Conservation (phyloP, 192 early-diverging fungal genomes). For the Chytriomyces confervae region DNA sequence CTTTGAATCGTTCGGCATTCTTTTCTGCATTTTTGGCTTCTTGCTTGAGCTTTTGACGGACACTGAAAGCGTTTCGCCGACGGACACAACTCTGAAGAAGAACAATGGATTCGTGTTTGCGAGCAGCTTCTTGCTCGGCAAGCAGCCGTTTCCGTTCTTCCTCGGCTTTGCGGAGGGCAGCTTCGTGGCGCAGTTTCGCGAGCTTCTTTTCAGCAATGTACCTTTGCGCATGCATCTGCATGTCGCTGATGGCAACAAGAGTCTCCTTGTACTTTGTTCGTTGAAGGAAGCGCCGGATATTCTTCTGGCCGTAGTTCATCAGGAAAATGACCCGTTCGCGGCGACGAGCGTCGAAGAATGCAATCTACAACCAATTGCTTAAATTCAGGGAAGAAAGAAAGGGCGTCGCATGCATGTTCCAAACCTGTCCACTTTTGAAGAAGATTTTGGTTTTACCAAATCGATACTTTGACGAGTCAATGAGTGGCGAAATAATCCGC, state of each 20-base stretch:
- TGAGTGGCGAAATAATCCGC: conserved; percentile 4
- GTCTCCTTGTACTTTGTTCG: conserved; percentile 43
- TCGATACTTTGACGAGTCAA: conserved; percentile 77
- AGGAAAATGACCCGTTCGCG: conserved; percentile 45
- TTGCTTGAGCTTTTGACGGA: conserved; percentile 68
- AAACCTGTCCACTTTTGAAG: conserved; percentile 90
- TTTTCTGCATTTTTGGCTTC: conserved; percentile 84
- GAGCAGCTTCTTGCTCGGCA: conserved; percentile 69
- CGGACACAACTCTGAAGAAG: conserved; percentile 83
- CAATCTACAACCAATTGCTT: conserved; percentile 18
- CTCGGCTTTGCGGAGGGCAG: conserved; percentile 55
- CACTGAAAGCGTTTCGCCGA: conserved; percentile 68
- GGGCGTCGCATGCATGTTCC: no score
- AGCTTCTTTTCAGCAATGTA: background rate
- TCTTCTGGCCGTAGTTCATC: conserved; percentile 47
- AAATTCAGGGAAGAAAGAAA: background rate
- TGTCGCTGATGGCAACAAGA: conserved; percentile 56
- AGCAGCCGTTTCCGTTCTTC: conserved; percentile 63
- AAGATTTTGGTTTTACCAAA: conserved; percentile 95
- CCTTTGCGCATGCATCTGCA: conserved; percentile 66
- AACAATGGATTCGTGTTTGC: conserved; percentile 75
- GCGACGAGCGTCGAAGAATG: conserved; percentile 57
- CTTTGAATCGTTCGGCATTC: conserved; percentile 84
- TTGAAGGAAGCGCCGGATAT: conserved; percentile 73
- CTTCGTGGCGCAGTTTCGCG: background rate